These are phyloP conservation scores for Salvia rosmarinus DNA, from an alignment of 257 asterid genomes.

Conservation along the genomic window DNA sequence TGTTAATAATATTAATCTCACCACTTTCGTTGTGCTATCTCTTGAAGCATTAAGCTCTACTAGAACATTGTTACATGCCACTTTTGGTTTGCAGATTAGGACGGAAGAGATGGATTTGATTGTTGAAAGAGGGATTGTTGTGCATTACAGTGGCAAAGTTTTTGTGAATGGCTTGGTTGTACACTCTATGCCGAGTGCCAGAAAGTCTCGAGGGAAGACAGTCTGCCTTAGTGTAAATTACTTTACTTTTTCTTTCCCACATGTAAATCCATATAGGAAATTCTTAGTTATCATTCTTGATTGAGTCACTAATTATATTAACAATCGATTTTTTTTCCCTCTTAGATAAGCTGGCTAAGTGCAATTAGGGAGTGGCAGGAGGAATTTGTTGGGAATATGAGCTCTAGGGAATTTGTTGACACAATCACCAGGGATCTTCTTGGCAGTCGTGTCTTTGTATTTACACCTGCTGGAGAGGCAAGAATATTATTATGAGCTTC, in stretches of 20 bases:
- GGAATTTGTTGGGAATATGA: constrained; percentile 96
- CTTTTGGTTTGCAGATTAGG: constrained; percentile 62
- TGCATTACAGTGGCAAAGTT: constrained; percentile 87
- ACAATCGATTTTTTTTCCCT: constrained; percentile 24
- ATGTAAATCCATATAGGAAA: constrained; percentile 4
- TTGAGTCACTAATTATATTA: constrained; percentile 31
- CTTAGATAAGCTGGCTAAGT: constrained; percentile 94
- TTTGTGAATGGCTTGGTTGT: constrained; percentile 84
- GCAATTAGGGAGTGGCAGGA: constrained; percentile 99
- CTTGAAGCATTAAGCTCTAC: constrained; percentile 32
- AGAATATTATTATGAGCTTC: constrained; percentile 21
- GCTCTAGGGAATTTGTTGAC: constrained; percentile 94
- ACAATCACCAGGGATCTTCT: constrained; percentile 84
- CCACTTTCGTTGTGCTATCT: constrained; percentile 7
- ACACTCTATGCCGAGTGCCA: constrained; percentile 56
- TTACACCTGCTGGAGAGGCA: constrained; percentile 96
- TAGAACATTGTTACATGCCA: not conserved
- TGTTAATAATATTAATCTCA: constrained; percentile 6
- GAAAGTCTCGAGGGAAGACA: constrained; percentile 61
- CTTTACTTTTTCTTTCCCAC: constrained; percentile 30
- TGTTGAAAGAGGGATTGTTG: constrained; percentile 93
- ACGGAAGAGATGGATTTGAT: constrained; percentile 96
- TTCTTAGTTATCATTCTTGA: constrained; percentile 15
- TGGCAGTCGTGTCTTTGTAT: constrained; percentile 95
- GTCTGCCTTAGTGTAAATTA: constrained; percentile 78